Base-by-base conservation (phyloP, 441 rosid genomes). In the Bruguiera hainesii region DNA sequence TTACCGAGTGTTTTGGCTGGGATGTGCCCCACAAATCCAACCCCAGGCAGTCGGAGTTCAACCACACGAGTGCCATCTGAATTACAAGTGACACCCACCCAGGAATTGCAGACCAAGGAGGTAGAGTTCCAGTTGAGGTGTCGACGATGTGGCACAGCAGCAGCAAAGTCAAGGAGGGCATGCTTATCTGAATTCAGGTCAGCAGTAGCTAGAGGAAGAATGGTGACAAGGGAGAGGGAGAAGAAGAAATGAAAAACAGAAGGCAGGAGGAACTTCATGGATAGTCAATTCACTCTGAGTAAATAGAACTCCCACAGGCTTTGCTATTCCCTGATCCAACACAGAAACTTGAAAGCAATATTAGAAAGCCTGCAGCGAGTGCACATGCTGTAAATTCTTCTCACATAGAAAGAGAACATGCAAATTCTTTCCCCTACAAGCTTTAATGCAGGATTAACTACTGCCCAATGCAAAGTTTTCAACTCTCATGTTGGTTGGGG, bases 81-180 rank as follows among this genome's bases (percentile, higher is more conserved):
- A 60, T 73, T 83, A 71, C 98, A 93, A 70, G 80, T 81, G 15
- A 93, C 81, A 70, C 98, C 98, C 21, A 76, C 86, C 97, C 98
- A 93, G 67, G 78, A 61, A 15, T 71, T 75, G 81, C 99, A 91
- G 37, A 87, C 88, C 0, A 88, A 76, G 5, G 88, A 69, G 37
- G 72, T 60, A 72, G 71, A 68, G 42, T 75, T 83, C 99, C 99
- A 94, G 82, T 88, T 87, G 4, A 93, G 87, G 39, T 67, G 25
- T 26, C 94, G 90, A 56, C 78, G 71, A 31, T 84, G 97, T 20
- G 76, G 85, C 62, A 86, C 76, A 23, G 68, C 70, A 73, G 68
- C 75, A 28, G 84, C 78, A 66, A 93, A 91, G 80, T 88, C 89
- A n/a, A 93, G 89, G 72, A 93, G 81, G 66, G 95, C 97, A 55